phyloP scores from a whole-genome alignment of 2,329 filamentous ascomycete genomes.

The Coniochaeta prunicola region DNA sequence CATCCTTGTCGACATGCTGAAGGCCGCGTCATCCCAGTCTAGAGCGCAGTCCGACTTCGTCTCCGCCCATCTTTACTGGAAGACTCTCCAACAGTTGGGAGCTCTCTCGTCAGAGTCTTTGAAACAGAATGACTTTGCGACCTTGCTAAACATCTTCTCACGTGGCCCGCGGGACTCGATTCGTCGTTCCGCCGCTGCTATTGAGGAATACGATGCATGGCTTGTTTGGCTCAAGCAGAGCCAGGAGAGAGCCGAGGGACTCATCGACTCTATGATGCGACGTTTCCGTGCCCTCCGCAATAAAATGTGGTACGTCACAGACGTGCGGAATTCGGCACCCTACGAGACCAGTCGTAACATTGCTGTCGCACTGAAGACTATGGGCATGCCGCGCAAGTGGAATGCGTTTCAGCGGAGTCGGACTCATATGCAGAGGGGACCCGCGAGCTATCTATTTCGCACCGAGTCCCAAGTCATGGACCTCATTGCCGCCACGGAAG shows the following conservation, averaged over 20 bases:
- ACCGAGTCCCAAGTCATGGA: slow-evolving; percentile 83
- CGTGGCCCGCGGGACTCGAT: slow-evolving; percentile 64
- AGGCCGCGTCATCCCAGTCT: slow-evolving; percentile 69
- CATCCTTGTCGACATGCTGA: slow-evolving; percentile 64
- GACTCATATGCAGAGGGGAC: slow-evolving; percentile 37
- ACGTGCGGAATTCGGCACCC: slow-evolving; percentile 81
- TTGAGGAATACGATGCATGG: slow-evolving; percentile 75
- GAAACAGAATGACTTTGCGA: slow-evolving; percentile 61
- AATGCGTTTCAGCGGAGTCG: slow-evolving; percentile 42
- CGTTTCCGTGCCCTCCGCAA: slow-evolving; percentile 71
- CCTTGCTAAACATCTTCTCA: slow-evolving; percentile 66
- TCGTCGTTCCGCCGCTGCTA: slow-evolving; percentile 60
- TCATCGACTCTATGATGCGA: slow-evolving; percentile 68
- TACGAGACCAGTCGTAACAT: slow-evolving; percentile 86
- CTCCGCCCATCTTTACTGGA: slow-evolving; percentile 78
- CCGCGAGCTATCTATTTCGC: slow-evolving; percentile 64
- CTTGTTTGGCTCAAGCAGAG: slow-evolving; percentile 78
- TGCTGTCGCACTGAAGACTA: slow-evolving; percentile 80
- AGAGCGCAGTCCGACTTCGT: slow-evolving; percentile 76
- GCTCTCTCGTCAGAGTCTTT: slow-evolving; percentile 53
- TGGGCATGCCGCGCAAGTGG: slow-evolving; percentile 62
- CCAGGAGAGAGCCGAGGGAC: slow-evolving; percentile 67
- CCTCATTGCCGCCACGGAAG: slow-evolving; percentile 71
- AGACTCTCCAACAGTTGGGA: slow-evolving; percentile 68
- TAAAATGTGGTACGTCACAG: slow-evolving; percentile 98